A percentile compares a stretch with the other conserved stretches of the same genome.
Evolutionary conservation across 768 basidiomycete species (phyloP).

Genomic region (Cystofilobasidium macerans): DNA sequence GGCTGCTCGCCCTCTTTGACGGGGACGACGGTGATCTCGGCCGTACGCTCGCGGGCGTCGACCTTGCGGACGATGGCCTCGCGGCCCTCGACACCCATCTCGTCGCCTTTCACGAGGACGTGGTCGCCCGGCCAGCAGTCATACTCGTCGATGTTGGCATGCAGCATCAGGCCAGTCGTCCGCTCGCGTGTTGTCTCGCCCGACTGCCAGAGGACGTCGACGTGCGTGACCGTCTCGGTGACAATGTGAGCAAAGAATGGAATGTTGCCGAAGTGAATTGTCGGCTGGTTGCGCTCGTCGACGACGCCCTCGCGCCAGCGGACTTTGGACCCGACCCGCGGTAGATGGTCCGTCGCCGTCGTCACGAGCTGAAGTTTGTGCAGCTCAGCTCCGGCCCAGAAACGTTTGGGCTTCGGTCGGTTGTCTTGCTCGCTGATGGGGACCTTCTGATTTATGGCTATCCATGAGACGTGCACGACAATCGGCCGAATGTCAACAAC

Average conservation of each 20-base stretch:
- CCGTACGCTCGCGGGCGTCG: slow-evolving; percentile 54
- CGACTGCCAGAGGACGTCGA: slow-evolving; percentile 79
- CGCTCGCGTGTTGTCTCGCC: slow-evolving; percentile 50
- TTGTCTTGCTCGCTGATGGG: slow-evolving; percentile 47
- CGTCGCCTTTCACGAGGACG: slow-evolving; percentile 71
- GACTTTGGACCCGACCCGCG: slow-evolving; percentile 59
- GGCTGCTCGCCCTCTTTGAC: slow-evolving; percentile 33
- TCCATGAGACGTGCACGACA: slow-evolving; percentile 71
- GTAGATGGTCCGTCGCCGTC: slow-evolving; percentile 50
- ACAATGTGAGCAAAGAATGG: slow-evolving; percentile 49
- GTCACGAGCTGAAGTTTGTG: slow-evolving; percentile 54
- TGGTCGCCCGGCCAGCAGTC: slow-evolving; percentile 64
- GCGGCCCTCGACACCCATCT: slow-evolving; percentile 38
- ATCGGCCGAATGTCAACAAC: slow-evolving; percentile 35
- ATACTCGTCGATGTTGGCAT: slow-evolving; percentile 79
- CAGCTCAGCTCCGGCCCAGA: slow-evolving; percentile 62
- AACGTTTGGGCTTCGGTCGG: slow-evolving; percentile 56
- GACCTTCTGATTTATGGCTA: slow-evolving; percentile 77
- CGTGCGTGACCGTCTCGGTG: slow-evolving; percentile 55
- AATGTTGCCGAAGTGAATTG: slow-evolving; percentile 52
- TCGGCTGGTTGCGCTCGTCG: slow-evolving; percentile 44
- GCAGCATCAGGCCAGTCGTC: slow-evolving; percentile 62
- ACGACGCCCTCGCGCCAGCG: slow-evolving; percentile 1
- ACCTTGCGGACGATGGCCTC: slow-evolving; percentile 59
- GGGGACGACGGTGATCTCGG: slow-evolving; percentile 44